A percentile compares a stretch with the other conserved stretches of the same genome.
These are phyloP conservation scores for Exutisphaerella laricina DNA, from an alignment of 2,329 filamentous ascomycete species.

Conservation along the genomic window DNA sequence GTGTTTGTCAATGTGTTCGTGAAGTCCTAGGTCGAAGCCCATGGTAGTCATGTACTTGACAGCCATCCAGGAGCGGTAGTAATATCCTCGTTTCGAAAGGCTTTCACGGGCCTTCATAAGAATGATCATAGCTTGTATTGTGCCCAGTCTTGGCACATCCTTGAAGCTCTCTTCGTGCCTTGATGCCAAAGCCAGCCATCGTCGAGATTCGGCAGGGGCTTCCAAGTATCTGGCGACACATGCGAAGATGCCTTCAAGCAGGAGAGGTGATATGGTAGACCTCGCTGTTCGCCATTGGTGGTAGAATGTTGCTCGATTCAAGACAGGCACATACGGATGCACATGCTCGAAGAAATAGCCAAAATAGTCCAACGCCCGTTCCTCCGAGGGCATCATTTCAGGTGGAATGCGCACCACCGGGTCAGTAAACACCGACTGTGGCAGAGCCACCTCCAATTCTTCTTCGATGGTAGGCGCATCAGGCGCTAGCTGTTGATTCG, in stretches of 20 bases:
- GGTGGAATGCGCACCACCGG: constrained; percentile 81
- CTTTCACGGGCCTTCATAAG: constrained; percentile 87
- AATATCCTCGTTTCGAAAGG: constrained; percentile 89
- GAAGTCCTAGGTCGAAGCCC: constrained; percentile 82
- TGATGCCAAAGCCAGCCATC: constrained; percentile 86
- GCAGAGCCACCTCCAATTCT: constrained; percentile 66
- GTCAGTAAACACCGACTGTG: constrained; percentile 63
- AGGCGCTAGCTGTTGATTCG: constrained; percentile 54
- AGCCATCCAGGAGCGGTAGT: constrained; percentile 95
- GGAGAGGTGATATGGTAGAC: constrained; percentile 77
- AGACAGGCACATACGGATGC: constrained; percentile 85
- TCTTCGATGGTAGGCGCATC: constrained; percentile 58
- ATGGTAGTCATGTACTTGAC: constrained; percentile 88
- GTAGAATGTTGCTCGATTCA: constrained; percentile 77
- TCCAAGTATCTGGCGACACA: constrained; percentile 80
- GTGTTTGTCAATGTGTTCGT: constrained; percentile 80
- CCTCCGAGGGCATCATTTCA: constrained; percentile 86
- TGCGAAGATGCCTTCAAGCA: constrained; percentile 86
- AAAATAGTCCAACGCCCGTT: constrained; percentile 76
- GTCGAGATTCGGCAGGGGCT: constrained; percentile 75
- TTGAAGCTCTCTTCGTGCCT: constrained; percentile 90
- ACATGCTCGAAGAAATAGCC: constrained; percentile 85
- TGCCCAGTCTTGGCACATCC: constrained; percentile 84
- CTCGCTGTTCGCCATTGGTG: constrained; percentile 82
- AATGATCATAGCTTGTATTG: constrained; percentile 81